These are phyloP conservation scores for Raphidocelis subcapitata DNA, from an alignment of 139 green algal genomes.

Conservation along the genomic window DNA sequence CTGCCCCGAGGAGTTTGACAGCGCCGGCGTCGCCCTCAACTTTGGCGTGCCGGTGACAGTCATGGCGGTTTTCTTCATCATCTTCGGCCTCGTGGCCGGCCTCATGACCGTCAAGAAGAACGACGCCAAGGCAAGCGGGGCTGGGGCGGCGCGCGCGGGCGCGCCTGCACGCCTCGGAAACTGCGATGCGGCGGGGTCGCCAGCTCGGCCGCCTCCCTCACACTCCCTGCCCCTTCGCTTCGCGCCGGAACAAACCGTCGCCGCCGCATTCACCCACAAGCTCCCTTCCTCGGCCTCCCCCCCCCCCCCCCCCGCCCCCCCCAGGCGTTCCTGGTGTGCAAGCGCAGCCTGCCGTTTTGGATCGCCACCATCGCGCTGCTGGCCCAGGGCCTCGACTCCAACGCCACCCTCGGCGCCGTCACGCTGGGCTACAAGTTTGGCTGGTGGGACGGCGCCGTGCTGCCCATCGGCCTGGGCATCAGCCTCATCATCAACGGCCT, in stretches of 20 bases:
- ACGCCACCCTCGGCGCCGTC: conserved; percentile 39
- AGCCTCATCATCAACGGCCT: conserved; percentile 38
- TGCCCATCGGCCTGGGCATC: conserved; percentile 44
- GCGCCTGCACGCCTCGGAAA: too few relatives aligned
- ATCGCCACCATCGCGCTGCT: conserved; percentile 34
- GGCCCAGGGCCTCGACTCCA: conserved; percentile 38
- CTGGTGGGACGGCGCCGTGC: conserved; percentile 44
- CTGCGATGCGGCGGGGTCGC: background rate
- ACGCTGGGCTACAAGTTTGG: conserved; percentile 32
- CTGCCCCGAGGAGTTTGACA: conserved; percentile 21
- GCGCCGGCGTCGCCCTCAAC: background rate
- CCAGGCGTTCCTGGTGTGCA: conserved; percentile 43
- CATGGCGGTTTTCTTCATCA: background rate
- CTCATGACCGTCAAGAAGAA: conserved; percentile 22
- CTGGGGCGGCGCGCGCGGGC: too few relatives aligned
- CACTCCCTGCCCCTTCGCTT: conserved; percentile 8
- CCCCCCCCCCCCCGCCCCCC: background rate
- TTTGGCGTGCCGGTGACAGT: conserved; percentile 12
- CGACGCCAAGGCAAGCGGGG: too few relatives aligned
- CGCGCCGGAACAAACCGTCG: background rate
- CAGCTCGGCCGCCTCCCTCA: conserved; percentile 4
- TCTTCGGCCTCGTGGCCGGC: conserved; percentile 14
- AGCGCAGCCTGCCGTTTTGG: conserved; percentile 30
- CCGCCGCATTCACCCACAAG: background rate
- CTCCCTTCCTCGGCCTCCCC: conserved; percentile 6